Evolutionary conservation across 2,329 filamentous ascomycete species (phyloP), one percentile per base, ranked within the genome.

Genomic region (Fusarium continuum): DNA sequence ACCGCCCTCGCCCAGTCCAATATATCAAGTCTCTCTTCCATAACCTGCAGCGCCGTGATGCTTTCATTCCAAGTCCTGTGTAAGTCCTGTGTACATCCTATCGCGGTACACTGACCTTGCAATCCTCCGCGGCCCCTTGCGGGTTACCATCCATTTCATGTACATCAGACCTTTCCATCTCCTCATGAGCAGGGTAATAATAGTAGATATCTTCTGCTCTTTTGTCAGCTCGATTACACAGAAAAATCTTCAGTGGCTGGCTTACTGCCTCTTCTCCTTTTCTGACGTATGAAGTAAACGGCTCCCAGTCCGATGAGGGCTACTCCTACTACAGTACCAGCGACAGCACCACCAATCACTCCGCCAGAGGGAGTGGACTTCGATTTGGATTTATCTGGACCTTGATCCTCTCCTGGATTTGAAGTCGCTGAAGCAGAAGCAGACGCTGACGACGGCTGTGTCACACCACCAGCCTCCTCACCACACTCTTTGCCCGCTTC

Each of bases 291-390:
- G 2, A 55, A 22, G 17, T 52, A 65, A 23, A 46, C 26, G 6
- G 60, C 11, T 4, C 62, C 60, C 2, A 55, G 6, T 0, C 44
- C 43, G 10, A 57, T n/a, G 8, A 64, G 6, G 10, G 19, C 17
- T 14, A 43, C 43, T 8, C 53, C 60, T 3, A 53, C 20, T 1
- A 63, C 6, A 5, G 20, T 32, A 1, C 52, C 60, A 1, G 44
- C 50, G 1, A 69, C 53, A 10, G 45, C 45, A 14, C 63, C 65
- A 1, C 55, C 51, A 2, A 69, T 58, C 0, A 56, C 41, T 4
- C 22, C 39, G 2, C 60, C 49, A 14, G 60, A 51, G 10, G 41
- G 40, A 4, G 54, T 35, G 4, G 39, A 28, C 7, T 9, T 10
- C 1, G 31, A 17, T 4, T 46, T 43, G 1, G 35, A 20, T 10